Conservation (phyloP, 768 basidiomycete species). For the Amanita jacksonii region DNA sequence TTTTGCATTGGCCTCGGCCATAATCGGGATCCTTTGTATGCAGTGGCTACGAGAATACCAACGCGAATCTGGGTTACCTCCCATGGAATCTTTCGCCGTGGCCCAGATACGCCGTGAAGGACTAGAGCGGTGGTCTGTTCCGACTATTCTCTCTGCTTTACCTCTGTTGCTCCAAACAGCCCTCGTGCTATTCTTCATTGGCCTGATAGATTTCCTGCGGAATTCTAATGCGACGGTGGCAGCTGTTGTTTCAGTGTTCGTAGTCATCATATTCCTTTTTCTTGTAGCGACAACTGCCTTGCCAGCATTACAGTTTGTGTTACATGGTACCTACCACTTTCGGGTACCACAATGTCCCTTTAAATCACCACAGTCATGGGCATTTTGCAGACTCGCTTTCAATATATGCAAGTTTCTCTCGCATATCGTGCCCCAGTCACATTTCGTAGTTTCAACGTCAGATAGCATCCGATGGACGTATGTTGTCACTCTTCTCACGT, state of each 20-base stretch:
- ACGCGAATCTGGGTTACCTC: conserved; percentile 1
- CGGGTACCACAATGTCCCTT: conserved; percentile 4
- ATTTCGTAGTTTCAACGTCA: not conserved
- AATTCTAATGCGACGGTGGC: not conserved
- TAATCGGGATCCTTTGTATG: conserved; percentile 7
- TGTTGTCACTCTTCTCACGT: not conserved
- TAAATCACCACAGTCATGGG: conserved; percentile 5
- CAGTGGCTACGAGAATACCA: conserved; percentile 11
- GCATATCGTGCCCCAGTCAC: not conserved
- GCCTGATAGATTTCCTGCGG: conserved; percentile 9
- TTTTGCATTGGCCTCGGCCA: conserved; percentile 3
- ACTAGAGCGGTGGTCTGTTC: conserved; percentile 7
- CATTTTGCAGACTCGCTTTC: conserved; percentile 1
- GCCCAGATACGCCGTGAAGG: conserved; percentile 9
- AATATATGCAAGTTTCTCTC: not conserved
- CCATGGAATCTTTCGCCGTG: conserved; percentile 1
- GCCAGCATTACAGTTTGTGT: conserved; percentile 2
- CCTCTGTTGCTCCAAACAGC: conserved; percentile 10
- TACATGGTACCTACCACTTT: not conserved
- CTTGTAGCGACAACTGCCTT: conserved; percentile 2
- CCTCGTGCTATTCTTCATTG: conserved; percentile 9
- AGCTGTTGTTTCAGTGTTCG: not conserved
- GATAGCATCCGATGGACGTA: conserved; percentile 1
- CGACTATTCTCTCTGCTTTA: conserved; percentile 6
- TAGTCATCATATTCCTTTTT: not conserved